phyloP scores from a whole-genome alignment of 2,329 filamentous ascomycete genomes.

The Dothistroma pini region DNA sequence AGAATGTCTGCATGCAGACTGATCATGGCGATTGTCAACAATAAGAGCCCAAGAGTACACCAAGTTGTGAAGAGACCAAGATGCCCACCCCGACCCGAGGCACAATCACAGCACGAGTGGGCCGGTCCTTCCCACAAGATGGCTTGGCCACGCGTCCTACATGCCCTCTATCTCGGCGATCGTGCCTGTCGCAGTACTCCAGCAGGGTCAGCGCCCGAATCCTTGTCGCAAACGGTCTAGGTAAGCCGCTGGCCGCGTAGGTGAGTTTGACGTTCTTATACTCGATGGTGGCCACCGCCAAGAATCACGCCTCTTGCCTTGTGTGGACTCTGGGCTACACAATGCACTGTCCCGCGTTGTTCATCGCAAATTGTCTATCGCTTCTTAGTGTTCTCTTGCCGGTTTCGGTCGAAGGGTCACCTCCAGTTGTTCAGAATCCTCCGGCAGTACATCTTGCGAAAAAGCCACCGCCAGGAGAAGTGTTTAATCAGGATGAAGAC shows the following conservation, averaged over 20 bases:
- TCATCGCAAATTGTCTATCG: neutral
- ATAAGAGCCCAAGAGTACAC: neutral
- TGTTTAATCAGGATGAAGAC: constrained; percentile 17
- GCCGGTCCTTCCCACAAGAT: neutral
- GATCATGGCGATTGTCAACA: too few relatives aligned
- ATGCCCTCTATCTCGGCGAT: neutral
- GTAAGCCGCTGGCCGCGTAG: constrained; percentile 1
- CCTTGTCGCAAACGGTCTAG: neutral
- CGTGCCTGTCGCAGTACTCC: neutral
- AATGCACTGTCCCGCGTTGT: neutral
- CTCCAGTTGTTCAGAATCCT: neutral
- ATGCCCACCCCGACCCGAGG: neutral
- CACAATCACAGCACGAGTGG: neutral
- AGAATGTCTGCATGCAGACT: neutral
- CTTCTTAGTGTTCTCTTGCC: neutral
- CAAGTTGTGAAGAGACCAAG: neutral
- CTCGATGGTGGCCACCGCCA: neutral
- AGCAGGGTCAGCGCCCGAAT: neutral
- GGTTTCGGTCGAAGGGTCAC: neutral
- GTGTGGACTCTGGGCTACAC: neutral
- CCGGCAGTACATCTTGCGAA: neutral
- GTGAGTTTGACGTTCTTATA: constrained; percentile 6
- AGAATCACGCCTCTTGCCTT: constrained; percentile 2
- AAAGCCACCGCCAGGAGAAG: constrained; percentile 14
- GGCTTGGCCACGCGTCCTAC: constrained; percentile 2